Evolutionary conservation across 768 basidiomycete genomes (phyloP), one percentile per base, ranked within the genome.

Genomic region (Termitomyces sp.): DNA sequence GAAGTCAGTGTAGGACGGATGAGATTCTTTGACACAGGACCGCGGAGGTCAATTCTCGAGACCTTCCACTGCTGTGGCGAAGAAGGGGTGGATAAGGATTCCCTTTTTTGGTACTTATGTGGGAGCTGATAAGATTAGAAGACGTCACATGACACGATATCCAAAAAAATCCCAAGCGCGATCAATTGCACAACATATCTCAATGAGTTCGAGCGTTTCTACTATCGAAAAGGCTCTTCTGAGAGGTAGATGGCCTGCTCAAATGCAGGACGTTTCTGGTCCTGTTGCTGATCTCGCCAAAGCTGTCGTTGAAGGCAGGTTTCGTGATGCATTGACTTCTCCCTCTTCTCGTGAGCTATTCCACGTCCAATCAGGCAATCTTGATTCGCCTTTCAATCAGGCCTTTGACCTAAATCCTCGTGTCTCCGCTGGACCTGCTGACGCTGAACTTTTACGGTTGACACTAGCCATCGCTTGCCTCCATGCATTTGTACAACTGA

Each of bases 401-500:
- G 69, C 79, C 18, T 76, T 82, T 56, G 59, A 72, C 49, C 50
- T 72, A 13, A 60, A 63, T 6, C 55, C 58, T 10, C 57, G 60
- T 9, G 38, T 57, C 23, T 48, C 62, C 30, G 62, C 56, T 40
- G 65, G 35, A 49, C 47, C 67, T 4, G 73, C 76, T 51, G 71
- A 72, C 2, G 65, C 70, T 14, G 89, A 90, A 69, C 66, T 88
- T 23, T 60, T 79, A 40, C 80, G 79, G 33, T 75, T 98, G 41
- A 71, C 83, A 12, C 63, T 93, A 10, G 93, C 85, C 0, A 79
- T 96, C 10, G 86, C 93, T 6, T 88, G 88, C 62, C 77, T 98
- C 26, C 93, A 97, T 63, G 85, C 91, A 0, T 99, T 95, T 75
- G 78, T 95, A 5, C 97, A 99, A 70, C 80, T 78, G 32, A 99